A percentile compares a stretch with the other conserved stretches of the same genome.
phyloP scores from a whole-genome alignment of 495 filamentous ascomycete genomes.

The Xylaria scruposa region DNA sequence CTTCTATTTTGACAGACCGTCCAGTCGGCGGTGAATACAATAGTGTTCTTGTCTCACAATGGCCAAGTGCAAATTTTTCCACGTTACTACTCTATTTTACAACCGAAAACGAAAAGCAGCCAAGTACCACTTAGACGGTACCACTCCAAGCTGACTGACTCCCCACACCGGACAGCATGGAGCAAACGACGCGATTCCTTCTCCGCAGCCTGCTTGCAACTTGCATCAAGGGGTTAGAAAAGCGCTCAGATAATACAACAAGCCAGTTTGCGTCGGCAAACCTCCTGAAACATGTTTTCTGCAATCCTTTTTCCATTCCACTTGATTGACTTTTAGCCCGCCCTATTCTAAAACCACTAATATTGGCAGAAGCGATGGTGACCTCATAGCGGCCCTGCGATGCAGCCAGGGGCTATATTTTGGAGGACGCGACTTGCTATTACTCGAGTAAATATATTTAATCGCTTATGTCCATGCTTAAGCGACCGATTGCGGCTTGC shows the following conservation, averaged over 20 bases:
- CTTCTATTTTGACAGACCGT: background rate
- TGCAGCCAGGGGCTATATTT: background rate
- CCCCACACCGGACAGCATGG: background rate
- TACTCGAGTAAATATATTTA: background rate
- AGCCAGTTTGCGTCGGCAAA: background rate
- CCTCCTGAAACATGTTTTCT: background rate
- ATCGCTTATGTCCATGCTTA: background rate
- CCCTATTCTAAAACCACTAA: background rate
- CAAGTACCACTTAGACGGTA: background rate
- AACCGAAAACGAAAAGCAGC: background rate
- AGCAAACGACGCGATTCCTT: conserved; percentile 3
- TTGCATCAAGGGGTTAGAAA: background rate
- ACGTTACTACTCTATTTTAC: background rate
- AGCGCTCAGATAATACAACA: background rate
- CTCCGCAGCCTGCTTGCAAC: background rate
- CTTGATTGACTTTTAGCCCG: background rate
- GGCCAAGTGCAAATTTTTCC: background rate
- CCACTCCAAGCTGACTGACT: background rate
- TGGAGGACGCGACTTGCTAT: background rate
- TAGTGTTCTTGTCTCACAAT: background rate
- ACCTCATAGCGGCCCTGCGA: background rate
- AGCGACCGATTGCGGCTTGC: background rate
- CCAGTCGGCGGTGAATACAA: background rate
- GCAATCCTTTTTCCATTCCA: background rate
- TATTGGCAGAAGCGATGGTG: background rate